These are phyloP conservation scores for Schwanniomyces sp. DNA, from an alignment of 805 yeast species.

Conservation along the genomic window DNA sequence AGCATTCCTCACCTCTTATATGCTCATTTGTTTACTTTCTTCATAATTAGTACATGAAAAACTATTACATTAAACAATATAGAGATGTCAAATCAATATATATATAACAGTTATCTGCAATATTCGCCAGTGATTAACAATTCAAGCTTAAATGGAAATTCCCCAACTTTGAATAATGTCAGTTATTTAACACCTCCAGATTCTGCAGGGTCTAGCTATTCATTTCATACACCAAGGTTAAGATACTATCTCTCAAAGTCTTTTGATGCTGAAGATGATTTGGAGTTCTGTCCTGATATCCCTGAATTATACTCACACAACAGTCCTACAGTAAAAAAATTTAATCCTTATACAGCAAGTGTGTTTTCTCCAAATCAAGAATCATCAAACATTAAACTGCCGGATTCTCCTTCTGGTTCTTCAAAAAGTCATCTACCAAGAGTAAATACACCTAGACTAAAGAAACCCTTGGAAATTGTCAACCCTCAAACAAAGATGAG, in stretches of 20 bases:
- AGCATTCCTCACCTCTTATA: neutral
- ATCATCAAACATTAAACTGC: constrained; percentile 14
- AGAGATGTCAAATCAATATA: constrained; percentile 36
- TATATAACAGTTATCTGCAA: constrained; percentile 32
- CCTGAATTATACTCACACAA: constrained; percentile 27
- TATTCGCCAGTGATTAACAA: constrained; percentile 30
- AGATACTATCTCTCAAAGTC: constrained; percentile 59
- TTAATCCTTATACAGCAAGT: constrained; percentile 67
- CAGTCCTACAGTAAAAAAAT: constrained; percentile 46
- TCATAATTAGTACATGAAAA: neutral
- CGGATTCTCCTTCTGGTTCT: constrained; percentile 5
- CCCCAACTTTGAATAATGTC: constrained; percentile 31
- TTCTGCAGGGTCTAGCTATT: constrained; percentile 24
- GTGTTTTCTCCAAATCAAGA: constrained; percentile 53
- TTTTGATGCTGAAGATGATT: constrained; percentile 61
- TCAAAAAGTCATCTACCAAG: constrained; percentile 34
- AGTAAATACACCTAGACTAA: constrained; percentile 55
- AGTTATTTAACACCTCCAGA: constrained; percentile 22
- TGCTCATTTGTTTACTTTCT: neutral
- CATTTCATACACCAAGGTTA: constrained; percentile 50
- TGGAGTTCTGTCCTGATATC: constrained; percentile 65
- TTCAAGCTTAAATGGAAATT: constrained; percentile 18
- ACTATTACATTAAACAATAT: neutral
- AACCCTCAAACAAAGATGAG: constrained; percentile 62
- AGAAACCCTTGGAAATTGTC: constrained; percentile 60